Percentiles rank a stretch among this genome's conserved stretches.
These are phyloP conservation scores for Myxozyma melibiosi DNA, from an alignment of 805 yeast genomes.

Conservation along the genomic window DNA sequence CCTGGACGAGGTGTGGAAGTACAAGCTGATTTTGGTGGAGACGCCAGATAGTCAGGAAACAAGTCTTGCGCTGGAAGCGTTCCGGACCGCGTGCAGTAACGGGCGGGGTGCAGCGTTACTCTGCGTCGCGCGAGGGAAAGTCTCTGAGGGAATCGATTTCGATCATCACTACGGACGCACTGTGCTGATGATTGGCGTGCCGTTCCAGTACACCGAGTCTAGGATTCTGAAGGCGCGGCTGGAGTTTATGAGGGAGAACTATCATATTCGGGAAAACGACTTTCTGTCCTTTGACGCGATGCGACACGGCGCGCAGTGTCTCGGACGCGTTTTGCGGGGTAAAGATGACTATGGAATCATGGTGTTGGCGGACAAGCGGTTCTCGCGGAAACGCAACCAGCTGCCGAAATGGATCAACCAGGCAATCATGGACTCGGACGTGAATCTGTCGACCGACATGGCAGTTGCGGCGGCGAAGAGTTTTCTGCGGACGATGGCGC, in stretches of 20 bases:
- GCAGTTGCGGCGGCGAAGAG: conserved; percentile 93
- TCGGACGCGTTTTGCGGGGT: conserved; percentile 96
- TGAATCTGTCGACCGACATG: conserved; percentile 94
- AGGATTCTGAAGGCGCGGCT: conserved; percentile 92
- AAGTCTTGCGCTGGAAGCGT: conserved; percentile 90
- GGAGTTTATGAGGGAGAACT: conserved; percentile 90
- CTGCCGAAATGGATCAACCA: conserved; percentile 97
- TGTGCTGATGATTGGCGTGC: conserved; percentile 97
- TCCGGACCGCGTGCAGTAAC: conserved; percentile 92
- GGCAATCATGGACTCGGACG: conserved; percentile 87
- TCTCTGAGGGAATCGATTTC: conserved; percentile 98
- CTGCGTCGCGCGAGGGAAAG: conserved; percentile 98
- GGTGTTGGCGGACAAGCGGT: conserved; percentile 96
- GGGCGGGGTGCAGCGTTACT: conserved; percentile 96
- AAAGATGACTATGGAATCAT: conserved; percentile 98
- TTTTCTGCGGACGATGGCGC: conserved; percentile 90
- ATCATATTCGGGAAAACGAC: conserved; percentile 89
- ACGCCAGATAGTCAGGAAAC: conserved; percentile 99
- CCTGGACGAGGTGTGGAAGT: conserved; percentile 97
- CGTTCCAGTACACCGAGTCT: conserved; percentile 98
- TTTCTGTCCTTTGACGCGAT: conserved; percentile 97
- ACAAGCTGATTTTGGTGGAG: conserved; percentile 90
- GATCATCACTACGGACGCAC: conserved; percentile 98
- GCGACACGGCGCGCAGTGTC: conserved; percentile 99
- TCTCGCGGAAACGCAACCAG: conserved; percentile 69